Conservation (phyloP, 2,329 filamentous ascomycete genomes). For the Chaetomiaceae sp. region DNA sequence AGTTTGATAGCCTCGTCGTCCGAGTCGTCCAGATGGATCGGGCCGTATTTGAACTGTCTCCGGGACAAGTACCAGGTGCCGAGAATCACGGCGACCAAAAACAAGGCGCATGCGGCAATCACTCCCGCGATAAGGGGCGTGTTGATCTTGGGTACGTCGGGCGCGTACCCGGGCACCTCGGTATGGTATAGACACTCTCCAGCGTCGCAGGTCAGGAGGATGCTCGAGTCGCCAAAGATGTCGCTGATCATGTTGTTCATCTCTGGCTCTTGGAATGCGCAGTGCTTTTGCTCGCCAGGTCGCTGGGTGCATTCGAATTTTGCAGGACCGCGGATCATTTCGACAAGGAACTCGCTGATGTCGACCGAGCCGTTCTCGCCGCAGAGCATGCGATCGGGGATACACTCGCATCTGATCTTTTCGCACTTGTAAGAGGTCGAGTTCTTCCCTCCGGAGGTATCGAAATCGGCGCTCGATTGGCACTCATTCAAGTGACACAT, state of each 20-base stretch:
- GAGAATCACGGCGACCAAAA: slow-evolving; percentile 82
- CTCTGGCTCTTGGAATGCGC: slow-evolving; percentile 81
- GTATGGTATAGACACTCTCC: slow-evolving; percentile 93
- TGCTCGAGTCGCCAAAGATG: slow-evolving; percentile 89
- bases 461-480: slow-evolving; percentile 64
- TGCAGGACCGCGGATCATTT: slow-evolving; percentile 82
- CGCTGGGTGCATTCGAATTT: slow-evolving; percentile 70
- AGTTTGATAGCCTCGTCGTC: slow-evolving; percentile 84
- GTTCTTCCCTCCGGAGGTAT: slow-evolving; percentile 67
- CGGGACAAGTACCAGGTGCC: slow-evolving; percentile 83
- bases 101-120: slow-evolving; percentile 79
- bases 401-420: slow-evolving; percentile 79
- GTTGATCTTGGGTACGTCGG: slow-evolving; percentile 91
- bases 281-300: slow-evolving; percentile 59
- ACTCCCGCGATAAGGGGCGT: slow-evolving; percentile 92
- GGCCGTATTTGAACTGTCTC: slow-evolving; percentile 62
- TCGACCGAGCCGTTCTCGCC: slow-evolving; percentile 89
- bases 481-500: slow-evolving; percentile 88
- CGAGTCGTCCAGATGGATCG: slow-evolving; percentile 80
- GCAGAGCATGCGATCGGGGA: slow-evolving; percentile 88
- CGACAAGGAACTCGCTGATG: slow-evolving; percentile 78
- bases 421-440: slow-evolving; percentile 81
- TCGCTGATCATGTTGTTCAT: slow-evolving; percentile 87
- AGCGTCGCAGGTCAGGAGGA: slow-evolving; percentile 72
- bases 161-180: slow-evolving; percentile 84